Conservation (phyloP, 164 flowering plant genomes). For the Chimonanthus praecox region DNA sequence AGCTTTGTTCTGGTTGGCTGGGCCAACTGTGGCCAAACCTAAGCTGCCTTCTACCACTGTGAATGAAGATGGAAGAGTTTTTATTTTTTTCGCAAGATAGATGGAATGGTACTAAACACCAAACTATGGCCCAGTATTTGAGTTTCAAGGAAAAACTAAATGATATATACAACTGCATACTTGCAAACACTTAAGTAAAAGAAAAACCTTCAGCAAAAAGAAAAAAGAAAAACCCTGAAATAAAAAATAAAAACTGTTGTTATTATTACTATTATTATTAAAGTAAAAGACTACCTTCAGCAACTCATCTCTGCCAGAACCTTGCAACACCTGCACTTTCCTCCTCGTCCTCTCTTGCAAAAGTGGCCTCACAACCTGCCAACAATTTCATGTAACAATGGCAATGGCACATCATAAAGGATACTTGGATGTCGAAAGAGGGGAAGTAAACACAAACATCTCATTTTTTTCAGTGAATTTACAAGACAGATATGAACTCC, state of each 20-base stretch:
- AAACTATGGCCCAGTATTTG: neutral
- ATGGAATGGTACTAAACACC: neutral
- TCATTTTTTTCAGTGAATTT: neutral
- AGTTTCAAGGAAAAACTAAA: neutral
- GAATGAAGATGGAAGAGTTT: too few species aligned
- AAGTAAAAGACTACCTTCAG: conserved; percentile 45
- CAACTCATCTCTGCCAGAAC: conserved; percentile 75
- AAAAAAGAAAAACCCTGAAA: neutral
- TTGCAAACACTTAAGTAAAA: neutral
- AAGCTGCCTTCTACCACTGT: too few species aligned
- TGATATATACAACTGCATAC: neutral
- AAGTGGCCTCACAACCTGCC: conserved; percentile 90
- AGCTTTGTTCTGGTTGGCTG: too few species aligned
- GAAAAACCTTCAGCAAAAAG: neutral
- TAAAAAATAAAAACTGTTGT: neutral
- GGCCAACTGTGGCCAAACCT: too few species aligned
- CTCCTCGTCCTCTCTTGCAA: conserved; percentile 90
- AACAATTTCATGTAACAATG: neutral
- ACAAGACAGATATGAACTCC: neutral
- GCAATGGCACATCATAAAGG: neutral
- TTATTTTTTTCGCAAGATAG: too few species aligned
- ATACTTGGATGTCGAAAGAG: neutral
- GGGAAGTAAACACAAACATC: neutral
- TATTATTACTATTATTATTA: neutral
- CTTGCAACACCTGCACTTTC: conserved; percentile 87